phyloP scores from a whole-genome alignment of 345 rosid species.

The Eucalyptus microcorys region DNA sequence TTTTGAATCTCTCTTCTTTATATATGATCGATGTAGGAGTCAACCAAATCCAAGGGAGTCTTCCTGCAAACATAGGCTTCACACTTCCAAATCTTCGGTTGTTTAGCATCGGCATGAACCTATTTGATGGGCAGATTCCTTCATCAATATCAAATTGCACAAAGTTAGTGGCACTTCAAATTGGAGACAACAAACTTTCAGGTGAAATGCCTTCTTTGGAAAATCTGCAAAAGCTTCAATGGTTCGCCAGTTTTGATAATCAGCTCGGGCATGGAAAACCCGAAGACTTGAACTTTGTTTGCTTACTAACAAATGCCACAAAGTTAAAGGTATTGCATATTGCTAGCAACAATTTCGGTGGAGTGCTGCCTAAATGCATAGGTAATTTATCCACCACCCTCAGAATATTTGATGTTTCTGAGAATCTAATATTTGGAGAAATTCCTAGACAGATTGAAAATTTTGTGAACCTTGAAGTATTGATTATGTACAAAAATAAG shows the following conservation, averaged over 20 bases:
- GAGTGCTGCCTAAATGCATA: background rate
- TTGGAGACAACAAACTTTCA: background rate
- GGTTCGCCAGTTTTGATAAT: background rate
- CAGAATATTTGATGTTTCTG: rapidly evolving
- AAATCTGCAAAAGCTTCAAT: background rate
- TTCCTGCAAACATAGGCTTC: background rate
- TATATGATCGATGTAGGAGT: rapidly evolving
- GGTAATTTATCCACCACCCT: background rate
- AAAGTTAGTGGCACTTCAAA: background rate
- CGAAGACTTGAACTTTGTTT: background rate
- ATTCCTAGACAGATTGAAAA: background rate
- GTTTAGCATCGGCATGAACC: background rate
- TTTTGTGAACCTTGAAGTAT: background rate
- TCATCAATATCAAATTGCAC: background rate
- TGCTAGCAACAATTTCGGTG: background rate
- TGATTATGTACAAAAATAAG: background rate
- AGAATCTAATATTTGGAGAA: background rate
- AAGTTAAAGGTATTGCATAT: rapidly evolving
- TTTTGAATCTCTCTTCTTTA: background rate
- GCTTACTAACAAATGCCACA: background rate
- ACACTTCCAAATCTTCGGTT: background rate
- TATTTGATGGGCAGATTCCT: background rate
- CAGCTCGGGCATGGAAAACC: background rate
- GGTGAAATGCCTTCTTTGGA: constrained; percentile 1
- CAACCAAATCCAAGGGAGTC: background rate